phyloP scores from a whole-genome alignment of 1,284 basidiomycete genomes.

The Ustilago vetiveriae region DNA sequence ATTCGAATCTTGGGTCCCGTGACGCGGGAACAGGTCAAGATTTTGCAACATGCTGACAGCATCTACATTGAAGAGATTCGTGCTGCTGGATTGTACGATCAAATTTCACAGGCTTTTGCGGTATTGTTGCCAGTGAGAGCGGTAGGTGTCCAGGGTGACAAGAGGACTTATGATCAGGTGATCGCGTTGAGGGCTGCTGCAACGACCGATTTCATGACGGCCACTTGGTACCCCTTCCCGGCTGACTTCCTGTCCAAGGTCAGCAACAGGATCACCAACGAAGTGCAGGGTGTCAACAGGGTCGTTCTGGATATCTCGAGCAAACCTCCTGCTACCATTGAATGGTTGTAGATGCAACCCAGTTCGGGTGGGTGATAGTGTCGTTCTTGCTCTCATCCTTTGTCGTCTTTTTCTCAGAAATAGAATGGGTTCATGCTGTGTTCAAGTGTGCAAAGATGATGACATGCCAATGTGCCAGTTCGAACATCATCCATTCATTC shows the following conservation, averaged over 20 bases:
- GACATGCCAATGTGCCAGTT: too few relatives aligned
- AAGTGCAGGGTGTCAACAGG: slow-evolving; percentile 81
- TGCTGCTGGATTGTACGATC: slow-evolving; percentile 87
- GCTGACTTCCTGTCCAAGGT: slow-evolving; percentile 87
- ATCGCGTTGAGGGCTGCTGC: slow-evolving; percentile 65
- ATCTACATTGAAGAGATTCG: slow-evolving; percentile 99
- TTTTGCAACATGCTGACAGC: slow-evolving; percentile 91
- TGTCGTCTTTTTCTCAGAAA: too few relatives aligned
- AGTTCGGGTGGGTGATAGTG: background rate
- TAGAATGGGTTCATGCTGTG: too few relatives aligned
- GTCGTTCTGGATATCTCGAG: slow-evolving; percentile 82
- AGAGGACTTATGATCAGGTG: slow-evolving; percentile 95
- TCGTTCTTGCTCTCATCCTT: background rate
- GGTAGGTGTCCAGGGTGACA: slow-evolving; percentile 97
- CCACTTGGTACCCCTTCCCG: slow-evolving; percentile 81
- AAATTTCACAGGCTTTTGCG: slow-evolving; percentile 96
- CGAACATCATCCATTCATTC: too few relatives aligned
- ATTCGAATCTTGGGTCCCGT: slow-evolving; percentile 97
- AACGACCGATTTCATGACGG: slow-evolving; percentile 67
- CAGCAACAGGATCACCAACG: slow-evolving; percentile 97
- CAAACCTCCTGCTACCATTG: slow-evolving; percentile 86
- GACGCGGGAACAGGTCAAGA: slow-evolving; percentile 88
- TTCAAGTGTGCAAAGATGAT: too few relatives aligned
- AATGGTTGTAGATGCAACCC: slow-evolving; percentile 65
- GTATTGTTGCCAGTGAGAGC: slow-evolving; percentile 95